Percentiles rank a stretch among this genome's conserved stretches.
phyloP scores from a whole-genome alignment of 768 basidiomycete species.

The Tephrocybe sp. region DNA sequence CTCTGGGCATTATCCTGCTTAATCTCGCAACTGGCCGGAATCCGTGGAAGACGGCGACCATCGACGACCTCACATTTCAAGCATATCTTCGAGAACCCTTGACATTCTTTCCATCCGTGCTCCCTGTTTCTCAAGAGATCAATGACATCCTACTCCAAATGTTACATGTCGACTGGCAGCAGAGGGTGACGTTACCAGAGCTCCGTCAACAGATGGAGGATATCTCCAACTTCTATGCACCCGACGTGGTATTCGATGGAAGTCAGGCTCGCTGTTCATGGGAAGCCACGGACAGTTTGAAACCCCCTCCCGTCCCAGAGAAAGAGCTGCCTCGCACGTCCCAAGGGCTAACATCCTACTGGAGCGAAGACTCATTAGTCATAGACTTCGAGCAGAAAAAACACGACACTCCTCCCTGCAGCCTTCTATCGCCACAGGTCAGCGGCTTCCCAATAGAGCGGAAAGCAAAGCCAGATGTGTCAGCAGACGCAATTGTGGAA shows the following conservation, averaged over 20 bases:
- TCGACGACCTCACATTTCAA: constrained; percentile 84
- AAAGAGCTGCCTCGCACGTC: constrained; percentile 3
- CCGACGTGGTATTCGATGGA: constrained; percentile 77
- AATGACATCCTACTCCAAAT: constrained; percentile 75
- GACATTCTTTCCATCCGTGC: constrained; percentile 81
- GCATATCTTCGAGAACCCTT: constrained; percentile 77
- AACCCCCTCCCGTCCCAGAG: constrained; percentile 18
- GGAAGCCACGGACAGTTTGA: constrained; percentile 63
- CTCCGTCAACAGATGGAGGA: constrained; percentile 57
- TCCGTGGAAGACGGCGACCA: constrained; percentile 90
- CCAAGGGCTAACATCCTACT: constrained; percentile 16
- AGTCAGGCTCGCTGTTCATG: constrained; percentile 78
- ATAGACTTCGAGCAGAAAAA: not conserved
- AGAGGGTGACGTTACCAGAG: constrained; percentile 49
- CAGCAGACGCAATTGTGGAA: constrained; percentile 2
- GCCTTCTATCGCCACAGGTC: constrained; percentile 4
- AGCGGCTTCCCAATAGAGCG: not conserved
- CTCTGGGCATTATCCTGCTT: constrained; percentile 92
- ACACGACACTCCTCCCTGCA: not conserved
- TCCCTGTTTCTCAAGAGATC: constrained; percentile 75
- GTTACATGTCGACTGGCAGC: constrained; percentile 69
- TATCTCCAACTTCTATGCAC: constrained; percentile 67
- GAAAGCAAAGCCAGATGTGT: not conserved
- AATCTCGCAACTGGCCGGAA: constrained; percentile 95
- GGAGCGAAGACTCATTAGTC: constrained; percentile 20